Evolutionary conservation across 139 green algal species (phyloP), one percentile per base, ranked within the genome.

Genomic region (Tetraselmis chui): DNA sequence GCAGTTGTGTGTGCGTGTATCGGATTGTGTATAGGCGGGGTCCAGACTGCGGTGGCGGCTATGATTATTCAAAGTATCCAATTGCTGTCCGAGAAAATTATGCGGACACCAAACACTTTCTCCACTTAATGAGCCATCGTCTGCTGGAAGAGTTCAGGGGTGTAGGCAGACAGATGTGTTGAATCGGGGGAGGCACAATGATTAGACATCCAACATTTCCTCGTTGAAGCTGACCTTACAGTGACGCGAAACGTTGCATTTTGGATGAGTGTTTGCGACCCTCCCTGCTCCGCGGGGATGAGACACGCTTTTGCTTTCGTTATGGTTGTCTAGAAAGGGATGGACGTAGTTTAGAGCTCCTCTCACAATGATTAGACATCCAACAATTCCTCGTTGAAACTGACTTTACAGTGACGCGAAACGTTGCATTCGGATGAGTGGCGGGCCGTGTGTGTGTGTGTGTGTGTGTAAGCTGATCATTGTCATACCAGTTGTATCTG

Each of bases 361-460:
- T 67, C 11, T 5, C 45, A 18, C 45, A 67, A 67, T 67, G 45
- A 67, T 67, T 67, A 67, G 45, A 67, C 45, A 67, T 67, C 45
- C 45, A 67, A 67, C 45, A 67, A 25, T 67, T 67, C 45, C 45
- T 67, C 45, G 45, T 67, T 67, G 45, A 67, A 67, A 67, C 45
- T 67, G 77, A 18, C 59, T 1, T 76, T 29, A 23, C 0, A 78
- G 28, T 29, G 2, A 30, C 32, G 28, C 45, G 22, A 81, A 75
- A 30, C 2, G 58, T 76, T n/a, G 28, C 77, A 31, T 26, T 24
- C 59, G 25, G 67, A 45, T 23, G 76, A 32, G 27, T 31, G 88
- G 90, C 24, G 84, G 92, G 75, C 88, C 83, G 32, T 25, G 11
- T 67, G 45, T n/a, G n/a, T n/a, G n/a, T n/a, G n/a, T n/a, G n/a